These are phyloP conservation scores for Fraxinus platypoda DNA, from an alignment of 305 asterid species.

Conservation along the genomic window DNA sequence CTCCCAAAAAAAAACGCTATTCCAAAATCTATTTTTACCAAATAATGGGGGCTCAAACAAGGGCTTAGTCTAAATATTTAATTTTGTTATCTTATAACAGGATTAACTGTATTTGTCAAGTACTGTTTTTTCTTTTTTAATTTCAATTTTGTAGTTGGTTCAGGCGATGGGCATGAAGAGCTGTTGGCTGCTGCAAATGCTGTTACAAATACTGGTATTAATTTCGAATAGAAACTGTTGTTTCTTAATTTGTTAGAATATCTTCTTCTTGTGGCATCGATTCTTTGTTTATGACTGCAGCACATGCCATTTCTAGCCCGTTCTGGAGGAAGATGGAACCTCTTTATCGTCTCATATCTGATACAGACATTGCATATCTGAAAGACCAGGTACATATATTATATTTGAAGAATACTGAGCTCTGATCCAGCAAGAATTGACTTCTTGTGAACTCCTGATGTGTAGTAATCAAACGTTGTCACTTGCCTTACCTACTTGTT, in stretches of 20 bases:
- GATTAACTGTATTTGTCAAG: slow-evolving; percentile 11
- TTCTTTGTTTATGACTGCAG: slow-evolving; percentile 43
- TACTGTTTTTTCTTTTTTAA: slow-evolving; percentile 25
- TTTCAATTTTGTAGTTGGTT: slow-evolving; percentile 48
- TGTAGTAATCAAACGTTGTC: slow-evolving; percentile 10
- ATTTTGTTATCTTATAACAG: not conserved
- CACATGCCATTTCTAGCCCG: slow-evolving; percentile 68
- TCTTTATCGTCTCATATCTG: slow-evolving; percentile 65
- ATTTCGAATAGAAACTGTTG: slow-evolving; percentile 14
- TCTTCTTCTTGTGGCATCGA: slow-evolving; percentile 29
- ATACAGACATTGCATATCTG: slow-evolving; percentile 62
- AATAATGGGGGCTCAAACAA: not conserved
- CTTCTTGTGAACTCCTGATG: slow-evolving; percentile 6
- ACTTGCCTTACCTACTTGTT: not conserved
- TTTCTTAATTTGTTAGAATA: slow-evolving; percentile 15
- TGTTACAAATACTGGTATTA: slow-evolving; percentile 67
- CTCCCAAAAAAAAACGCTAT: not conserved
- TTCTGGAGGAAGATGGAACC: slow-evolving; percentile 90
- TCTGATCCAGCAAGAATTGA: slow-evolving; percentile 16
- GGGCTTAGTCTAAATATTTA: slow-evolving; percentile 7
- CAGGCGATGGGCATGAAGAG: slow-evolving; percentile 88
- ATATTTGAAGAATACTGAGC: slow-evolving; percentile 18
- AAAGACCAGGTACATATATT: slow-evolving; percentile 62
- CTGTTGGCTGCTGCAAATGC: slow-evolving; percentile 90
- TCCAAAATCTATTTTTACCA: not conserved